Evolutionary conservation across 1,284 basidiomycete genomes (phyloP).

Genomic region (Malassezia globosa): DNA sequence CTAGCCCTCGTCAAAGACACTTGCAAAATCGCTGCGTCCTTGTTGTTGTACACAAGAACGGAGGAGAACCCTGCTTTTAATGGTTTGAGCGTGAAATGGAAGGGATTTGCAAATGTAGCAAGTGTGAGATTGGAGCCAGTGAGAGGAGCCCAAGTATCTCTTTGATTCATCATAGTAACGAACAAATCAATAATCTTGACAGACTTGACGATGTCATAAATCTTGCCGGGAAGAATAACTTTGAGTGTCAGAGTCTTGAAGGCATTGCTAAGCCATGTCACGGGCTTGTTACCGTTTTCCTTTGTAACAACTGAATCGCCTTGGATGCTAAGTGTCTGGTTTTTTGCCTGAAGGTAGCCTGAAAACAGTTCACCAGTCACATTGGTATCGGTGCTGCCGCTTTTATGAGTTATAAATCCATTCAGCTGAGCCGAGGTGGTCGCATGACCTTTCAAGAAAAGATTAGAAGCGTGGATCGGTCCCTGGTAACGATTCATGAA

Average conservation of each 20-base stretch:
- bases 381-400: conserved; percentile 52
- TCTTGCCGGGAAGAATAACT: conserved; percentile 59
- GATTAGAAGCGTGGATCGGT: conserved; percentile 47
- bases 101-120: conserved; percentile 64
- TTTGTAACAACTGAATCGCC: conserved; percentile 56
- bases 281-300: conserved; percentile 50
- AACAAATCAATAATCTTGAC: conserved; percentile 58
- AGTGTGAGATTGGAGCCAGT: conserved; percentile 51
- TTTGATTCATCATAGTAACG: conserved; percentile 51
- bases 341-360: conserved; percentile 58
- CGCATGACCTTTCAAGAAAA: conserved; percentile 55
- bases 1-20: conserved; percentile 52
- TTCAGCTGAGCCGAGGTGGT: conserved; percentile 54
- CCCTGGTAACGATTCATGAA: conserved; percentile 48
- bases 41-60: conserved; percentile 52
- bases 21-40: conserved; percentile 56
- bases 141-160: conserved; percentile 26
- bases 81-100: conserved; percentile 63
- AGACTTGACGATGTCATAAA: conserved; percentile 60
- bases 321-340: conserved; percentile 56
- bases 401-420: conserved; percentile 56
- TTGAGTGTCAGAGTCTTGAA: conserved; percentile 59
- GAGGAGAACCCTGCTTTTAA: conserved; percentile 55
- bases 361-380: conserved; percentile 59
- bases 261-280: conserved; percentile 60